phyloP scores from a whole-genome alignment of 257 asterid species.

The Eustoma russellianum region DNA sequence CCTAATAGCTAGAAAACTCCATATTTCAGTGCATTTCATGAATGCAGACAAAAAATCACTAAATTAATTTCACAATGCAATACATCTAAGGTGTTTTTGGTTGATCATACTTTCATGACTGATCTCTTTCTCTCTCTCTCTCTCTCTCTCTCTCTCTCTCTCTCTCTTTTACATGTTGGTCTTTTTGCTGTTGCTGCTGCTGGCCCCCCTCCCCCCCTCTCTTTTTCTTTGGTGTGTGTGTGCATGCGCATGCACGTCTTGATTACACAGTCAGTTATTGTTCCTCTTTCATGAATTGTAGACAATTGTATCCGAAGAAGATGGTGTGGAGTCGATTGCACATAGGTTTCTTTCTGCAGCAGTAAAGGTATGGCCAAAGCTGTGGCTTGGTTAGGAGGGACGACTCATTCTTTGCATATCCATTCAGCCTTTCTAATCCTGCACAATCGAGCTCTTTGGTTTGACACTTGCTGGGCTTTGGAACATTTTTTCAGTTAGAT shows the following conservation, averaged over 20 bases:
- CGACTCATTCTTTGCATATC: no score
- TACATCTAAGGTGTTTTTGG: constrained; percentile 69
- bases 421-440: no score
- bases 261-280: constrained; percentile 7
- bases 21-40: no score
- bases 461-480: background rate
- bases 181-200: no score
- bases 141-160: background rate
- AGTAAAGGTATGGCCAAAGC: constrained; percentile 49
- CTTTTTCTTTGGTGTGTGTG: background rate
- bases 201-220: no score
- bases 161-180: background rate
- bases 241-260: background rate
- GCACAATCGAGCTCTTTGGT: no score
- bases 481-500: constrained; percentile 49
- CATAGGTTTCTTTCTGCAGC: constrained; percentile 97
- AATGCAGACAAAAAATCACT: no score
- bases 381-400: no score
- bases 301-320: constrained; percentile 91
- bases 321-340: constrained; percentile 93
- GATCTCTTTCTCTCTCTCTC: background rate
- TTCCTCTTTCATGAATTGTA: constrained; percentile 26
- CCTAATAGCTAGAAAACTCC: no score
- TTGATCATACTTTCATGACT: constrained; percentile 37
- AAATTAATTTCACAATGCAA: constrained; percentile 29